A percentile compares a stretch with the other conserved stretches of the same genome.
These are phyloP conservation scores for Sordariomycetes sp. DNA, from an alignment of 2,329 filamentous ascomycete genomes.

Conservation along the genomic window DNA sequence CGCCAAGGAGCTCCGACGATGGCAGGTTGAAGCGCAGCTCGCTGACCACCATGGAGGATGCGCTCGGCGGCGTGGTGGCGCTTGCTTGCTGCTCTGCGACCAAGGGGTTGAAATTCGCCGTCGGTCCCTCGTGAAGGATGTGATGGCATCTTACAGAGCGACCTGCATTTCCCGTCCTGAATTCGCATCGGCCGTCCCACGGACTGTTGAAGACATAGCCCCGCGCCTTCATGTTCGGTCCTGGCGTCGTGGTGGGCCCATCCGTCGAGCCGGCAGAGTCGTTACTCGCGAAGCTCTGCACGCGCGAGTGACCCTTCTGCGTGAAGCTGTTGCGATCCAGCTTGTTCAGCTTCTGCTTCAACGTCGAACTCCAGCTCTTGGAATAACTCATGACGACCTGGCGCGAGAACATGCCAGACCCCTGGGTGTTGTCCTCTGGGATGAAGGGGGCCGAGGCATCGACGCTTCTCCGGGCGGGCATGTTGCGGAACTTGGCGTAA, in stretches of 20 bases:
- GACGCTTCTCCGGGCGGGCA: slow-evolving; percentile 28
- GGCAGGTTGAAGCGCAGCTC: slow-evolving; percentile 89
- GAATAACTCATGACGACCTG: slow-evolving; percentile 50
- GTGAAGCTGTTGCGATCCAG: slow-evolving; percentile 15
- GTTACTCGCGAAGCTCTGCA: slow-evolving; percentile 13
- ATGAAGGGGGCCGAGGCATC: slow-evolving; percentile 13
- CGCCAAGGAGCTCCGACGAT: slow-evolving; percentile 33
- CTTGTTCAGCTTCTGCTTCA: slow-evolving; percentile 35
- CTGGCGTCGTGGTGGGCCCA: slow-evolving; percentile 19
- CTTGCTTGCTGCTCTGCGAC: slow-evolving; percentile 21
- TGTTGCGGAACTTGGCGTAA: slow-evolving; percentile 47
- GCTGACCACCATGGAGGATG: slow-evolving; percentile 48
- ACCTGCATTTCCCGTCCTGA: slow-evolving; percentile 68
- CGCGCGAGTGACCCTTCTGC: slow-evolving; percentile 16
- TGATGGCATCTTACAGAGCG: slow-evolving; percentile 69
- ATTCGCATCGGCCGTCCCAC: slow-evolving; percentile 83
- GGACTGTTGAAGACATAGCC: slow-evolving; percentile 76
- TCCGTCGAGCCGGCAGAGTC: background rate
- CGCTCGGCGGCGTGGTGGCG: background rate
- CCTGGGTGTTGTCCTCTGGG: background rate
- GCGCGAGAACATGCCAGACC: slow-evolving; percentile 31
- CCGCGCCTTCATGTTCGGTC: slow-evolving; percentile 40
- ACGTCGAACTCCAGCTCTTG: slow-evolving; percentile 36
- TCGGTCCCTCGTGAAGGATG: slow-evolving; percentile 39
- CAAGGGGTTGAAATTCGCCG: slow-evolving; percentile 31